Base-by-base conservation (phyloP, 805 yeast species). In the Candida caryicola region DNA sequence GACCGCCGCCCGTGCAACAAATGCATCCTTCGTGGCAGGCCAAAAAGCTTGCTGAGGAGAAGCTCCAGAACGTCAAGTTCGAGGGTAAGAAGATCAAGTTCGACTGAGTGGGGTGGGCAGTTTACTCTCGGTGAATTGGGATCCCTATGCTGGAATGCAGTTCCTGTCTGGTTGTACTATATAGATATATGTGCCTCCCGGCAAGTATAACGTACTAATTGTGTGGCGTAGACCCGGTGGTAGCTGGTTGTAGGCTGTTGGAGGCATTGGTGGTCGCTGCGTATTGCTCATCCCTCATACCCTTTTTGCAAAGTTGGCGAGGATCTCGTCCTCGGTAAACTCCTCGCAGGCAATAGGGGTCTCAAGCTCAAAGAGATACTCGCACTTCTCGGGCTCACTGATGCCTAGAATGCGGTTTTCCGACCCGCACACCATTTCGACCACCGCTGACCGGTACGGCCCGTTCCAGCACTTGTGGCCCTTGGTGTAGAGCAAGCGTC, bases 1-100 rank as follows among this genome's bases (percentile, higher is more conserved):
- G 38, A 18, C 41, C 40, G 4, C 33, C 32, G 12, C 46, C 36
- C 7, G 40, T 17, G 4, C 43, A 37, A 23, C 40, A 43, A 27
- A 40, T 85, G 47, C 99, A 93, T 76, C 99, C 99, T n/a, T 93
- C 99, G 2, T 93, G 99, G 99, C 82, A 78, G 51, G 99, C 99
- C 16, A 86, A 85, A 67, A 79, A 76, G 66, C 63, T 75, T 46
- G 85, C 81, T 18, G 84, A 85, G 54, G 85, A 83, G 49, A 76
- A 78, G 36, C 58, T 69, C 46, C 76, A 79, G 62, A 76, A 77
- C 40, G 81, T 73, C 34, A 79, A 81, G 57, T 89, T 89, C 56
- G 60, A 70, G 36, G 99, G 99, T 57, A 90, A 88, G 65, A 91
- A 90, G 69, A 75, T 85, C 49, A 79, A 73, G 3, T 90, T 90